Base-by-base conservation (phyloP, 345 rosid species). In the Gossypium thurberi region DNA sequence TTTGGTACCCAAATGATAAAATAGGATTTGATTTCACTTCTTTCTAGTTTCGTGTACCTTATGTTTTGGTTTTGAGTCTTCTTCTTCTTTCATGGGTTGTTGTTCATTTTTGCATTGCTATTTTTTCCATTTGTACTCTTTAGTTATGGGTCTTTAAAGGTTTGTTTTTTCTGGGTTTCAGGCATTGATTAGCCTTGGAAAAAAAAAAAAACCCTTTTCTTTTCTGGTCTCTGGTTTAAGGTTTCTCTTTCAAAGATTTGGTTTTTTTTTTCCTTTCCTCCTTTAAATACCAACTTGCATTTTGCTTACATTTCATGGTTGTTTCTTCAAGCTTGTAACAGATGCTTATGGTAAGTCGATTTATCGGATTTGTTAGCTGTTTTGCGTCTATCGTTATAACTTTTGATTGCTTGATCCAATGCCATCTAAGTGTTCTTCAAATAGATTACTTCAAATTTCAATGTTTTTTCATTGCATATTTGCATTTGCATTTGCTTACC, bases 321-420 rank as follows among this genome's bases (percentile, higher is more conserved):
- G 33, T 47, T 72, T 17, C 75, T 46, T 46, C 58, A 47, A 17
- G 51, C 46, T n/a, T 9, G 28, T 23, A 9, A 42, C 2, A n/a
- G n/a, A 17, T 60, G 56, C 33, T 72, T 26, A 23, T 47, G 67
- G 75, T 72, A 60, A 72, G 68, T 58, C 6, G 33, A 47, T 60
- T 48, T 43, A 10, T 72, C 14, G 12, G 28, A 57, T 59, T 47
- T 47, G 28, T 18, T 13, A 21, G 65, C 65, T 25, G 26, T 55
- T 57, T 23, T 58, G 37, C 17, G 25, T 58, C 55, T 44, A 14
- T 66, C 9, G 0, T 66, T 37, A 21, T 46, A 7, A 7, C 18
- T 8, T 23, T 66, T 23, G n/a, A 66, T 23, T 50, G 21, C 59
- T 17, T 48, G 4, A 7, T 68, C 43, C 42, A 8, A 23, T 67